Evolutionary conservation across 768 basidiomycete genomes (phyloP), one percentile per base, ranked within the genome.

Genomic region (Phlebiopsis gigantea): DNA sequence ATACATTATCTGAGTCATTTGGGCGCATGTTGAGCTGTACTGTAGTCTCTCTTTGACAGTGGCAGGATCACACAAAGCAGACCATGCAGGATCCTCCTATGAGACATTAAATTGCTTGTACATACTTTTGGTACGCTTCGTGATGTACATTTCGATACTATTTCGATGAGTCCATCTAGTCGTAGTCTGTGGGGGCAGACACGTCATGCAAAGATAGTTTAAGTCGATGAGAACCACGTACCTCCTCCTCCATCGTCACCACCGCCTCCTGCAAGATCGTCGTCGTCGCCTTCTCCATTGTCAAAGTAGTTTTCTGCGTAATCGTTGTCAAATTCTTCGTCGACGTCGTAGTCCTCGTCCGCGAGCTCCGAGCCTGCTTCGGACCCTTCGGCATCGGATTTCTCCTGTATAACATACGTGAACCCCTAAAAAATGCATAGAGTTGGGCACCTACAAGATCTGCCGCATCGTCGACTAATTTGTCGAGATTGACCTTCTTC

Each of bases 261-360:
- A 0, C 82, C 86, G 8, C 80, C 90, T 5, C 86, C 89, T 21
- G 89, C 69, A 63, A 90, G 85, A 63, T 93, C 91, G 54, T 80
- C 69, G 64, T 93, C 88, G 52, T 93, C 90, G 3, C 77, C 84
- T 70, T 92, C 90, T 17, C 90, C 90, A 53, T 91, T 92, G 68
- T 93, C 90, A 67, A 93, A 93, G 76, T 93, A 93, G 66, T 93
- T 90, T 59, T 88, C 87, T 2, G 87, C 90, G 60, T 93, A 93
- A 60, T 93, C 91, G 62, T 93, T 92, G 69, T 93, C 91, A 65
- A 93, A 91, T 63, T 92, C 90, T 68, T 95, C 92, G 29, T 92
- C 88, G 21, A 89, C 88, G 61, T 92, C 90, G 65, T 92, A 92
- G 68, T 93, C 90, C 24, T 82, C 84, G 41, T 83, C 82, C 6